A percentile compares a stretch with the other conserved stretches of the same genome.
These are phyloP conservation scores for Fusarium euwallaceae DNA, from an alignment of 2,329 filamentous ascomycete genomes.

Conservation along the genomic window DNA sequence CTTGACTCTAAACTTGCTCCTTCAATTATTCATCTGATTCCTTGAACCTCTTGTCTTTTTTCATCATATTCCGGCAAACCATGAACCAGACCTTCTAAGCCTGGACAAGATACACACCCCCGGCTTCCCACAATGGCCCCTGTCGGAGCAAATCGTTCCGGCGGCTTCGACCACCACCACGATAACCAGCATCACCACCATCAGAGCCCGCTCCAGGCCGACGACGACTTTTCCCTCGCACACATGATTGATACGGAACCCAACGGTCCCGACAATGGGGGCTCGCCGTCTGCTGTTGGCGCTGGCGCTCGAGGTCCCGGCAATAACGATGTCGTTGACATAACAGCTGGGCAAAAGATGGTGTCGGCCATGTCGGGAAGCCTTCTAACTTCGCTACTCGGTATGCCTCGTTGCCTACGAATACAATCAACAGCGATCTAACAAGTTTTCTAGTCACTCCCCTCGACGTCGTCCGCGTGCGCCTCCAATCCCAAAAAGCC, in stretches of 20 bases:
- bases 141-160: slow-evolving; percentile 39
- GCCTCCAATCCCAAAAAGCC: slow-evolving; percentile 84
- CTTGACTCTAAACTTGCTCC: neutral
- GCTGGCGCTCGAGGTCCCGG: slow-evolving; percentile 2
- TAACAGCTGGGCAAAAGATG: slow-evolving; percentile 93
- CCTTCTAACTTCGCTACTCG: slow-evolving; percentile 87
- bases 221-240: slow-evolving; percentile 49
- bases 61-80: slow-evolving; percentile 7
- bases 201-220: slow-evolving; percentile 40
- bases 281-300: slow-evolving; percentile 26
- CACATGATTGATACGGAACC: slow-evolving; percentile 44
- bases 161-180: slow-evolving; percentile 34
- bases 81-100: slow-evolving; percentile 31
- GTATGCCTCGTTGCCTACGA: slow-evolving; percentile 63
- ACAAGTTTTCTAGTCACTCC: slow-evolving; percentile 77
- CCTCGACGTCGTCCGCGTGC: slow-evolving; percentile 95
- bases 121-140: slow-evolving; percentile 38
- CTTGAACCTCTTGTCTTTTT: neutral
- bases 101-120: neutral
- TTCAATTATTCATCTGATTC: neutral
- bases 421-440: neutral
- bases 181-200: slow-evolving; percentile 28
- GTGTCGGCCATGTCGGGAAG: slow-evolving; percentile 92
- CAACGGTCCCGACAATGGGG: slow-evolving; percentile 21
- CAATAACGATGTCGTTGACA: slow-evolving; percentile 66